phyloP scores from a whole-genome alignment of 75 land plant species.

The Pseudotsuga menziesii region DNA sequence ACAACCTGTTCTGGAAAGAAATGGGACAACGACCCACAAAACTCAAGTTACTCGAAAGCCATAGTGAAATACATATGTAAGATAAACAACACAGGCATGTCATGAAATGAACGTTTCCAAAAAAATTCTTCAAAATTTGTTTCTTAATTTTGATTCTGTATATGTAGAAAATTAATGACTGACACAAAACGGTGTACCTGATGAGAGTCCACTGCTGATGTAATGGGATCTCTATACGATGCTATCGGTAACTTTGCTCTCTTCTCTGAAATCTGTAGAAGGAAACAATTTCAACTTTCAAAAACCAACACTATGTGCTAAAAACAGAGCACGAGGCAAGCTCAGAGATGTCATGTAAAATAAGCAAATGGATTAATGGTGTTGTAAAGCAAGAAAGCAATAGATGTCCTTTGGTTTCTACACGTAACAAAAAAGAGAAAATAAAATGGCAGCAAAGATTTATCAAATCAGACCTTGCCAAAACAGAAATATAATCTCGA shows the following conservation, averaged over 20 bases:
- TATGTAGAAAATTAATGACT: neutral
- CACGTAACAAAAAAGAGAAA: neutral
- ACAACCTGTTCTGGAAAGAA: constrained; percentile 57
- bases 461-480: neutral
- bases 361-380: neutral
- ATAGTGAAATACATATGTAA: no score
- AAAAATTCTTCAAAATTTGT: no score
- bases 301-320: neutral
- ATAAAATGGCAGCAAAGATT: neutral
- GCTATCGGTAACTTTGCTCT: constrained; percentile 86
- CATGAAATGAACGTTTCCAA: no score
- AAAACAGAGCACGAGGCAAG: neutral
- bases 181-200: constrained; percentile 45
- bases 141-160: neutral
- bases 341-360: neutral
- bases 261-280: constrained; percentile 59
- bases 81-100: no score
- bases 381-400: neutral
- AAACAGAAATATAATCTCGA: neutral
- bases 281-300: neutral
- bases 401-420: neutral
- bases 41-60: neutral
- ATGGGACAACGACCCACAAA: neutral
- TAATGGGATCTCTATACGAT: constrained; percentile 67
- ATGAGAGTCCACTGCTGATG: constrained; percentile 60